A percentile compares a stretch with the other conserved stretches of the same genome.
These are phyloP conservation scores for Vachellia collinsii DNA, from an alignment of 306 rosid genomes.

Conservation along the genomic window DNA sequence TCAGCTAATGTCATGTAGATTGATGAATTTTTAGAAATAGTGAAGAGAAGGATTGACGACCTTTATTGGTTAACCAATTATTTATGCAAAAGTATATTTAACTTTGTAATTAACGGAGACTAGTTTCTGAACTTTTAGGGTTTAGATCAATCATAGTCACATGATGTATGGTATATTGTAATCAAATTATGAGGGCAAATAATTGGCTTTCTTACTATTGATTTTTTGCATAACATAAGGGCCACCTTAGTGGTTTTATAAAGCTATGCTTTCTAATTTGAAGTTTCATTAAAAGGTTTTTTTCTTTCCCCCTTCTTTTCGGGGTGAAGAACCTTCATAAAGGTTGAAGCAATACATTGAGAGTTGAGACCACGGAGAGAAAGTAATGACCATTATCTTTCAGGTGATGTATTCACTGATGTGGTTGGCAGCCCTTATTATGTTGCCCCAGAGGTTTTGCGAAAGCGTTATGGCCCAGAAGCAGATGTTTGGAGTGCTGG, in stretches of 20 bases:
- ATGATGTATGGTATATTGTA: not conserved
- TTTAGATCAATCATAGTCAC: not conserved
- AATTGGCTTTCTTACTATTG: not conserved
- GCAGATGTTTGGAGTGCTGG: slow-evolving; percentile 99
- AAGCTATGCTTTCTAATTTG: slow-evolving; percentile 19
- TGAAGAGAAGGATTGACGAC: not conserved
- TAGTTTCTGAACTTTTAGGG: not conserved
- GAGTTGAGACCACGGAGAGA: slow-evolving; percentile 28
- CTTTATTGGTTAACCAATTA: not conserved
- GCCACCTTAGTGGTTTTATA: slow-evolving; percentile 1
- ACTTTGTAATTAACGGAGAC: not conserved
- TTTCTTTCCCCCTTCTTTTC: not conserved
- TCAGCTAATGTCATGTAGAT: not conserved
- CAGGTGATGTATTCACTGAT: slow-evolving; percentile 84
- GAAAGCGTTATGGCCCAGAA: slow-evolving; percentile 90
- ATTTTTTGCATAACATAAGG: not conserved
- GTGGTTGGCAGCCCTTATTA: slow-evolving; percentile 99
- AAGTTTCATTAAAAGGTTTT: not conserved
- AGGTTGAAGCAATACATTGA: slow-evolving; percentile 19
- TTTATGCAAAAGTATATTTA: not conserved
- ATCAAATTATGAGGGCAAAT: not conserved
- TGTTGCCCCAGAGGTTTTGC: slow-evolving; percentile 96
- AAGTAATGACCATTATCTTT: slow-evolving; percentile 37
- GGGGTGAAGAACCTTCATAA: slow-evolving; percentile 30
- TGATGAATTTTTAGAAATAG: not conserved